A percentile compares a stretch with the other conserved stretches of the same genome.
Evolutionary conservation across 345 rosid species (phyloP).

Genomic region (Eucalyptus leucophloia): DNA sequence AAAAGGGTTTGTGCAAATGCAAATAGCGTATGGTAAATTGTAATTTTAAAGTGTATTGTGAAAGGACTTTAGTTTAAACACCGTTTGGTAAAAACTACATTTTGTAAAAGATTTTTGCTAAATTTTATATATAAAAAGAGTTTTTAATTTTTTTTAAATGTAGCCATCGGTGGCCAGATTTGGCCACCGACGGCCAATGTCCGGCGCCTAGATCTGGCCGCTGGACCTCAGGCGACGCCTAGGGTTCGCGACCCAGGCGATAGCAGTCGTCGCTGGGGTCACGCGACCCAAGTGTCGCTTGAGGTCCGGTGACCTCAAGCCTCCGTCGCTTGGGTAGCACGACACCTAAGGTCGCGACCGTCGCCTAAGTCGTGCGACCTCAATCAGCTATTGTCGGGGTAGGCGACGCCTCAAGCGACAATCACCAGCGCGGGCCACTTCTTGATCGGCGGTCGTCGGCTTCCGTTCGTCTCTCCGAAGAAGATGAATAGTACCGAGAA

Average conservation of each 20-base stretch:
- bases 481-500: no score
- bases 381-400: accelerated
- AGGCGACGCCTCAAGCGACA: accelerated
- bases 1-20: no score
- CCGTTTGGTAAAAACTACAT: no score
- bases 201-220: accelerated
- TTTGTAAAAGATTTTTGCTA: no score
- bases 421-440: accelerated
- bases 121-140: no score
- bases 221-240: accelerated
- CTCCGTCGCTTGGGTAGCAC: accelerated
- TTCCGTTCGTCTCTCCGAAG: no score
- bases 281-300: accelerated
- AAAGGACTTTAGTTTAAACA: no score
- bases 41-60: no score
- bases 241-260: accelerated
- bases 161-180: no score
- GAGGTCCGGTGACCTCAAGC: neutral
- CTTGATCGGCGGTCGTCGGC: accelerated
- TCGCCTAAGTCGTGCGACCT: accelerated
- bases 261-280: neutral
- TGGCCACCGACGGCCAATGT: no score
- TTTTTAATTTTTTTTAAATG: no score
- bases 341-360: accelerated
- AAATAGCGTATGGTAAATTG: no score